Evolutionary conservation across 805 yeast species (phyloP).

Genomic region (Metschnikowia anglica): DNA sequence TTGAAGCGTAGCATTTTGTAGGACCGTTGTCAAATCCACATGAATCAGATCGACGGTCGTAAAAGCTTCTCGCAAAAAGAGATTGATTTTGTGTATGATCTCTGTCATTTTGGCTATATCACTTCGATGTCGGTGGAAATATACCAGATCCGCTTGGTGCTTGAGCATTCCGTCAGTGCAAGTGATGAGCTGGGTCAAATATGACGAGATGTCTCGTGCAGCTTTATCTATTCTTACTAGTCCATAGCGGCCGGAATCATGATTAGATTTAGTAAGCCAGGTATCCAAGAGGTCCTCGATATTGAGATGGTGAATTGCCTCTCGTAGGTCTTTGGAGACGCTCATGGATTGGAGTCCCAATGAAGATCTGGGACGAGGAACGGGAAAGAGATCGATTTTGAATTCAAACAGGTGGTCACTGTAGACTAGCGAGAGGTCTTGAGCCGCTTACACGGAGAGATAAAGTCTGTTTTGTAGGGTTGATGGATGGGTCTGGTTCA

Average conservation of each 20-base stretch:
- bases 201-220: conserved; percentile 29
- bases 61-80: conserved; percentile 3
- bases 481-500: background rate
- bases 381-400: no score
- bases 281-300: background rate
- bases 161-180: background rate
- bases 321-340: background rate
- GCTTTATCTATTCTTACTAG: conserved; percentile 20
- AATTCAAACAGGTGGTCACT: no score
- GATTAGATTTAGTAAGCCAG: background rate
- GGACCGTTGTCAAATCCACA: background rate
- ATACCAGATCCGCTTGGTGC: background rate
- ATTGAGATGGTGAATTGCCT: background rate
- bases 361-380: background rate
- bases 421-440: no score
- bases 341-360: conserved; percentile 2
- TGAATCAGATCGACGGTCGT: background rate
- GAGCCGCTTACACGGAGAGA: no score
- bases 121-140: background rate
- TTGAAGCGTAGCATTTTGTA: conserved; percentile 6
- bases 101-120: background rate
- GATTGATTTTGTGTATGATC: background rate
- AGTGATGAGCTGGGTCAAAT: conserved; percentile 22
- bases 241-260: background rate
- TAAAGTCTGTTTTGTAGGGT: no score